Evolutionary conservation across 805 yeast species (phyloP), one percentile per base, ranked within the genome.

Genomic region (Candida nonsorbophila): DNA sequence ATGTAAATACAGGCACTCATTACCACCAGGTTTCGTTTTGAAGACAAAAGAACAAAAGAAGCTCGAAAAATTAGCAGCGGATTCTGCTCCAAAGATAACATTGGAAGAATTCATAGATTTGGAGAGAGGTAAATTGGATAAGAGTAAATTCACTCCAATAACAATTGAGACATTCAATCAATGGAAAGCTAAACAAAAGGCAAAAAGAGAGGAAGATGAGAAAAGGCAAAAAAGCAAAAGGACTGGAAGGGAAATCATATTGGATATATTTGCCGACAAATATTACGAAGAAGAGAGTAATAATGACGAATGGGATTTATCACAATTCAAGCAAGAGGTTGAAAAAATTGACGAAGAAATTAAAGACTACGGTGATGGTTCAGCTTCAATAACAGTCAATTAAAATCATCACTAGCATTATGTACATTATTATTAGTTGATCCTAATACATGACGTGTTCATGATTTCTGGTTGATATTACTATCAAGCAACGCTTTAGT

Each of bases 1-100:
- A 37, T 92, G 99, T 74, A 90, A 81, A 67, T 92, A 92, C 66
- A 79, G 76, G 58, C 99, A 92, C 59, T 83, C 97, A 6, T 69
- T 92, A 50, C 99, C 99, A 22, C 88, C 94, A 26, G 99, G 98
- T 1, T 94, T 87, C 58, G 94, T 85, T 34, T 74, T 92, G 62
- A 92, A 92, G 70, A 94, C 98, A 20, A 90, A 88, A 61, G 98
- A 92, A 54, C 96, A 92, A 57, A 82, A 84, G 70, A 74, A 87
- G 51, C 62, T 85, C 49, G 98, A 92, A 58, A 81, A 79, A 49
- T 69, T 81, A 55, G 95, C 94, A 5, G 71, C 77, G 14, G 95
- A 85, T 30, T 67, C 74, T 32, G 85, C 84, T 48, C 95, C 95
- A 31, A 81, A 82, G 67, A 84, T 94, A 48, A 85, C 97, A 1